phyloP scores from a whole-genome alignment of 176 grass and related monocot genomes.

The Carex cristatella region DNA sequence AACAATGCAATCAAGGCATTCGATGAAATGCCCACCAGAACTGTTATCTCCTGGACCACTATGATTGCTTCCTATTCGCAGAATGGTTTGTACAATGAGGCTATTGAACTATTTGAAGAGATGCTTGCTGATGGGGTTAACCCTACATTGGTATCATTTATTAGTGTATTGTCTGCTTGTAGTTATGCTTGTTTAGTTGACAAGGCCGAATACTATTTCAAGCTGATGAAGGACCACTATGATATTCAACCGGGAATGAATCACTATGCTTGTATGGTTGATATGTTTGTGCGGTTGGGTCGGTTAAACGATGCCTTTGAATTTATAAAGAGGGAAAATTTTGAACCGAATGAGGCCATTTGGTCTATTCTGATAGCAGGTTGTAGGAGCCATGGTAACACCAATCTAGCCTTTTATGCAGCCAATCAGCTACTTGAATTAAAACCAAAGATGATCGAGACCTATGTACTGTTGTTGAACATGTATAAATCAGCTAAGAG shows the following conservation, averaged over 20 bases:
- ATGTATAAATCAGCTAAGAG: slow-evolving; percentile 69
- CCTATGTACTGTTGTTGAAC: slow-evolving; percentile 69
- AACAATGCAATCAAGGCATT: slow-evolving; percentile 63
- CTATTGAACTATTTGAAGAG: slow-evolving; percentile 76
- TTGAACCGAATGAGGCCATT: slow-evolving; percentile 62
- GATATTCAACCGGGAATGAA: slow-evolving; percentile 55
- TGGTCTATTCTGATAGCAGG: slow-evolving; percentile 91
- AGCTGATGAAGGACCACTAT: slow-evolving; percentile 69
- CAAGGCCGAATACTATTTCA: slow-evolving; percentile 61
- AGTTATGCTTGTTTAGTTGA: slow-evolving; percentile 64
- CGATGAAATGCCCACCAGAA: slow-evolving; percentile 58
- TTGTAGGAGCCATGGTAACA: slow-evolving; percentile 69
- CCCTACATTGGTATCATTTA: slow-evolving; percentile 75
- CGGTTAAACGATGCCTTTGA: slow-evolving; percentile 66
- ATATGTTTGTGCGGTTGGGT: slow-evolving; percentile 73
- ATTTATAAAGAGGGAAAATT: slow-evolving; percentile 45
- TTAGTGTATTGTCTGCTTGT: slow-evolving; percentile 78
- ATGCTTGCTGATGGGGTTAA: slow-evolving; percentile 59
- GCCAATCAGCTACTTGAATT: slow-evolving; percentile 57
- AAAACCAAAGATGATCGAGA: slow-evolving; percentile 68
- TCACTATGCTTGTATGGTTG: slow-evolving; percentile 80
- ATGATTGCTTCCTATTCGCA: slow-evolving; percentile 83
- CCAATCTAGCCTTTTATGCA: slow-evolving; percentile 68
- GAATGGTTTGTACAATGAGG: slow-evolving; percentile 58
- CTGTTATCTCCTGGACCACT: slow-evolving; percentile 72